These are phyloP conservation scores for Micromonas commoda DNA, from an alignment of 139 green algal species.

Conservation along the genomic window DNA sequence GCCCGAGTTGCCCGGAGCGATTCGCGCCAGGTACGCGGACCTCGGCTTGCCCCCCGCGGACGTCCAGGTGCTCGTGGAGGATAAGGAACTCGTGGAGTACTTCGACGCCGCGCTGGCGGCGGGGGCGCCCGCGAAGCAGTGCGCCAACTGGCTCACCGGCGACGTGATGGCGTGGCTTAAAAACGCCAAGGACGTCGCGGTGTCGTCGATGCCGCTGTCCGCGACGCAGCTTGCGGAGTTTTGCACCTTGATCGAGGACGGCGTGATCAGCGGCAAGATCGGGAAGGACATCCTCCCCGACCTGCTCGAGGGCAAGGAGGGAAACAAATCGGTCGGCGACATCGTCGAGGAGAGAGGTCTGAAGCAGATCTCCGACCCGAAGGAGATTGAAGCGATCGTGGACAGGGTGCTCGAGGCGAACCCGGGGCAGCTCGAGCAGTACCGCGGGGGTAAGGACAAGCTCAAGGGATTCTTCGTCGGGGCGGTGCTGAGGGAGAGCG, in stretches of 20 bases:
- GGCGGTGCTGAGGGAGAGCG: conserved; percentile 25
- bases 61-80: conserved; percentile 73
- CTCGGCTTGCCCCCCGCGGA: conserved; percentile 68
- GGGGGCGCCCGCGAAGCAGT: conserved; percentile 66
- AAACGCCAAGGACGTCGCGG: conserved; percentile 28
- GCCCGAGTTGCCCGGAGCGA: conserved; percentile 69
- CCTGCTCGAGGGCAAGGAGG: conserved; percentile 29
- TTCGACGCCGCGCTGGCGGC: conserved; percentile 55
- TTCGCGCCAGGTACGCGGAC: conserved; percentile 55
- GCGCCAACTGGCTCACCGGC: conserved; percentile 91
- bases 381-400: conserved; percentile 65
- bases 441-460: conserved; percentile 44
- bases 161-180: conserved; percentile 62
- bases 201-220: conserved; percentile 17
- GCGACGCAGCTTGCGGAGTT: conserved; percentile 68
- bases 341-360: conserved; percentile 42
- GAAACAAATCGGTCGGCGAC: conserved; percentile 29
- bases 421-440: conserved; percentile 61
- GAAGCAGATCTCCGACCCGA: conserved; percentile 75
- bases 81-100: conserved; percentile 57
- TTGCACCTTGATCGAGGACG: conserved; percentile 80
- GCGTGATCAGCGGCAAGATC: conserved; percentile 92
- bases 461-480: conserved; percentile 55
- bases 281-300: conserved; percentile 86
- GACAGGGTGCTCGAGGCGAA: conserved; percentile 71